A percentile compares a stretch with the other conserved stretches of the same genome.
These are phyloP conservation scores for Mycena rosella DNA, from an alignment of 768 basidiomycete genomes.

Conservation along the genomic window DNA sequence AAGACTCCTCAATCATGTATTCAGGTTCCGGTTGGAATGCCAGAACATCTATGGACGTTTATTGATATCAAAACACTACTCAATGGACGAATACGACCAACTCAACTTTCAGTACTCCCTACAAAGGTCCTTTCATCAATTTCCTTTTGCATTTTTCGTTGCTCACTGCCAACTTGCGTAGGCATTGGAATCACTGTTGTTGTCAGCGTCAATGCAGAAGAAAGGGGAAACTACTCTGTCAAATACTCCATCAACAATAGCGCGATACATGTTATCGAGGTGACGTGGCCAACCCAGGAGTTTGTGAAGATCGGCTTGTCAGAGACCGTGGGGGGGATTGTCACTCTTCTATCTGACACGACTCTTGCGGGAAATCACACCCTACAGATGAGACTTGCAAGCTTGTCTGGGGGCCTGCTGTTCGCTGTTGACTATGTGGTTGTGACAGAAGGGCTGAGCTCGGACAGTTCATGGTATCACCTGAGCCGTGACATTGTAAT, in stretches of 20 bases:
- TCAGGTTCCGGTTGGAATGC: slow-evolving; percentile 7
- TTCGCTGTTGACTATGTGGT: slow-evolving; percentile 15
- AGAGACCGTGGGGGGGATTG: slow-evolving; percentile 4
- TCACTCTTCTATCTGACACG: slow-evolving; percentile 4
- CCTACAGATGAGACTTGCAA: background rate
- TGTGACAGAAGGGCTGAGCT: background rate
- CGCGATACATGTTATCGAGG: slow-evolving; percentile 10
- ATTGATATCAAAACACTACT: slow-evolving; percentile 6
- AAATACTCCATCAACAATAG: slow-evolving; percentile 13
- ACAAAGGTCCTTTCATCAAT: slow-evolving; percentile 2
- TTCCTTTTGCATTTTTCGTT: background rate
- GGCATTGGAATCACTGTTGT: background rate
- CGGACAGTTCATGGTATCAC: slow-evolving; percentile 14
- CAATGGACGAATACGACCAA: slow-evolving; percentile 7
- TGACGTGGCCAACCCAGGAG: slow-evolving; percentile 5
- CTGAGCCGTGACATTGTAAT: background rate
- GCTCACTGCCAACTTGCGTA: too few relatives aligned
- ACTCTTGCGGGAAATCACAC: slow-evolving; percentile 14
- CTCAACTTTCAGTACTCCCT: background rate
- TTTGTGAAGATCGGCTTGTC: background rate
- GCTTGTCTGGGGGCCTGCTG: background rate
- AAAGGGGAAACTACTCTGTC: slow-evolving; percentile 13
- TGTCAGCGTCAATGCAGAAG: background rate
- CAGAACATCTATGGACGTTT: background rate
- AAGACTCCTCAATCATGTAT: slow-evolving; percentile 1